These are phyloP conservation scores for Scheffersomyces spartinae DNA, from an alignment of 805 yeast species.

Conservation along the genomic window DNA sequence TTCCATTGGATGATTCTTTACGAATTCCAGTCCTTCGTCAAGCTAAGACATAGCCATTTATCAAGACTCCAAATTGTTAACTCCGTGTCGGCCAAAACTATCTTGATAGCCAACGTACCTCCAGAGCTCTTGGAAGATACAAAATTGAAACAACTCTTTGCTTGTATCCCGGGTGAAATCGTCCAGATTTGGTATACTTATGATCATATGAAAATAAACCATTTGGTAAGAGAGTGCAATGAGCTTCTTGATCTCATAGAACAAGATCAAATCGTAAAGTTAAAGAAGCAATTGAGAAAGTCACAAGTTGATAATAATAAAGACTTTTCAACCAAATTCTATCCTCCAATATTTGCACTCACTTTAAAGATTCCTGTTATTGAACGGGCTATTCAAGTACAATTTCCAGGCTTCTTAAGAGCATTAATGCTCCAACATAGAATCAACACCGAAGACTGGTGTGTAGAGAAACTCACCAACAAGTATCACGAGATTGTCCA, in stretches of 20 bases:
- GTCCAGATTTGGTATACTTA: conserved; percentile 48
- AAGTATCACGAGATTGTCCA: conserved; percentile 2
- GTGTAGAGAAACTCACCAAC: neutral
- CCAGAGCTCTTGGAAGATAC: conserved; percentile 12
- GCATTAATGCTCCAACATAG: neutral
- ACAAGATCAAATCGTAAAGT: conserved; percentile 10
- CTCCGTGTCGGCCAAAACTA: conserved; percentile 15
- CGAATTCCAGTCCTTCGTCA: conserved; percentile 44
- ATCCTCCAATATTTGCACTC: conserved; percentile 2
- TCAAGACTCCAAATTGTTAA: conserved; percentile 13
- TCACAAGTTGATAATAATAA: neutral
- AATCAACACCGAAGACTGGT: conserved; percentile 1
- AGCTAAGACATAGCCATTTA: conserved; percentile 34
- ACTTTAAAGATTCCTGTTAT: neutral
- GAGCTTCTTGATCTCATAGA: conserved; percentile 20
- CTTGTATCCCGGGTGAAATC: conserved; percentile 42
- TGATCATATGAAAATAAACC: conserved; percentile 12
- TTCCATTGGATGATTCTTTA: conserved; percentile 44
- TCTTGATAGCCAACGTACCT: conserved; percentile 40
- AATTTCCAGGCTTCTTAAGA: neutral
- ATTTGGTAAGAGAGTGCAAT: conserved; percentile 11
- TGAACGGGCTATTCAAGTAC: neutral
- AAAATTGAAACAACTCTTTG: conserved; percentile 16
- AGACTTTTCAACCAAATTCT: conserved; percentile 2
- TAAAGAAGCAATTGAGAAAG: conserved; percentile 24